Evolutionary conservation across 2,329 filamentous ascomycete species (phyloP), one percentile per base, ranked within the genome.

Genomic region (Fusarium pseudonygamai): DNA sequence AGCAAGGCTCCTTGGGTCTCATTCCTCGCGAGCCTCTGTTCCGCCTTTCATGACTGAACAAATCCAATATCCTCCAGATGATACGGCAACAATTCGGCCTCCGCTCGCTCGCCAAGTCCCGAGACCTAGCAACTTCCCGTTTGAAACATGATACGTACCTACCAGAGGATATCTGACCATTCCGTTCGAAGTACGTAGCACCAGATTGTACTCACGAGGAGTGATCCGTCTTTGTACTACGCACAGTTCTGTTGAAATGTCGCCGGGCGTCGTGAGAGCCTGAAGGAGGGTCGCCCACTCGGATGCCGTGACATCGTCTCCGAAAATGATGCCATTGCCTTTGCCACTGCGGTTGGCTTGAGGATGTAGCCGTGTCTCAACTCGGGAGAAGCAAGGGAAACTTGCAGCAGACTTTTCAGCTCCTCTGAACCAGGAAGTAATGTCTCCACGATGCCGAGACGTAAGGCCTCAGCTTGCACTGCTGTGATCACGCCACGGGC

Each of bases 241-340:
- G 20, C 74, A 78, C 0, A 69, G 55, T 34, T 3, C 71, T 71
- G 9, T 69, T 46, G 7, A 76, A 22, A 13, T 49, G 0, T 0
- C 24, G 3, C 11, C n/a, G 0, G 68, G 46, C 2, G 60, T 65
- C 4, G 39, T 24, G 18, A 80, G 72, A 20, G 52, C 39, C 14
- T 72, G 46, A 40, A 83, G 39, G 8, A 62, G 62, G 6, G 73
- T 34, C 1, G 64, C 22, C 83, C 82, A 84, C 34, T 79, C 77
- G 0, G 74, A 67, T 1, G 63, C 57, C 24, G 55, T 65, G 7
- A 83, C 16, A 22, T 84, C 81, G 7, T 83, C 80, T 15, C 83
- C 81, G 57, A 85, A 84, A 0, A 83, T 43, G 42, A 85, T 84
- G 4, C 83, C 83, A 2, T 77, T 78, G 0, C 83, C 83, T 47